Conservation (phyloP, 148 eudicot genomes). For the Rhododendron mucronatum region DNA sequence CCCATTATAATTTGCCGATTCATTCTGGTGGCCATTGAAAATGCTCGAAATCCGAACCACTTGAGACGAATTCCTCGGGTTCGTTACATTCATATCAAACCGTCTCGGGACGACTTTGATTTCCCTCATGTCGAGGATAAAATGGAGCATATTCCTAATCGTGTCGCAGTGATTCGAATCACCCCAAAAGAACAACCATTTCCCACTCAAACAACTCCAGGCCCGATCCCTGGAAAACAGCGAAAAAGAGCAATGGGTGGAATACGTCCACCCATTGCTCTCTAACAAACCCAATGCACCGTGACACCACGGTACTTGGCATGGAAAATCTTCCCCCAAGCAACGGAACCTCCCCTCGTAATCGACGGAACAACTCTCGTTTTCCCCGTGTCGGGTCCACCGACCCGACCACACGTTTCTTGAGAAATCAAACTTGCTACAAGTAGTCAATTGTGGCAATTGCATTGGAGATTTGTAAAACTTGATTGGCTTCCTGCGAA, state of each 20-base stretch:
- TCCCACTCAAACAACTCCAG: constrained; percentile 70
- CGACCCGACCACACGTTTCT: constrained; percentile 80
- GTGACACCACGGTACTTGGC: constrained; percentile 75
- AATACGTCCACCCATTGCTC: constrained; percentile 97
- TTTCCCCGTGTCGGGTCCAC: constrained; percentile 85
- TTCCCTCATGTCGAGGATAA: constrained; percentile 51
- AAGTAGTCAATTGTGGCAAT: constrained; percentile 38
- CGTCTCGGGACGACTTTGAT: constrained; percentile 46
- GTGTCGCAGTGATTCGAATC: constrained; percentile 97
- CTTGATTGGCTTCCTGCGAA: constrained; percentile 43
- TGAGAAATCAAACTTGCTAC: constrained; percentile 49
- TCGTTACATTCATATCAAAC: constrained; percentile 70
- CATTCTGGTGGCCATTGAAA: constrained; percentile 78
- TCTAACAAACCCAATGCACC: constrained; percentile 73
- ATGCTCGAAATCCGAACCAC: constrained; percentile 69
- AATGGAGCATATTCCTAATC: constrained; percentile 67
- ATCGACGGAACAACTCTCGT: constrained; percentile 56
- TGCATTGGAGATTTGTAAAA: constrained; percentile 29
- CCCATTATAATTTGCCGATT: constrained; percentile 63
- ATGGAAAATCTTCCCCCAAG: constrained; percentile 42
- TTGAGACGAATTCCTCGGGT: constrained; percentile 52
- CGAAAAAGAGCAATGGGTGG: constrained; percentile 83
- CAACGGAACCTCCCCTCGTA: constrained; percentile 79
- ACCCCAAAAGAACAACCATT: constrained; percentile 95
- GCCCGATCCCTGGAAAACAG: constrained; percentile 41